A percentile compares a stretch with the other conserved stretches of the same genome.
phyloP scores from a whole-genome alignment of 2,329 filamentous ascomycete species.

The Fusarium fracticaudum region DNA sequence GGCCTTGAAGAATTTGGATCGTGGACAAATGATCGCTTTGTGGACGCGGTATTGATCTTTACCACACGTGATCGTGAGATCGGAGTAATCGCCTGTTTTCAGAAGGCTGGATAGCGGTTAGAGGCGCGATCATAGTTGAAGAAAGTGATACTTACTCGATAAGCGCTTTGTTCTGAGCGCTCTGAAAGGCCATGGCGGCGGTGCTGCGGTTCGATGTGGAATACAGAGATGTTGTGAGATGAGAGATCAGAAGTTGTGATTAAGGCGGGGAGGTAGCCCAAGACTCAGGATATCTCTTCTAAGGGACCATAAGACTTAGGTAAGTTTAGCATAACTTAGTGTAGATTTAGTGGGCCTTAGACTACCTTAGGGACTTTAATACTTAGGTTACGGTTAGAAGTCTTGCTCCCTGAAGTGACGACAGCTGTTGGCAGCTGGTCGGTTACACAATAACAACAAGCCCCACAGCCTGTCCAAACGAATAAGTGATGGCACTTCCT shows the following conservation, averaged over 20 bases:
- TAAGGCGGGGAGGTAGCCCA: neutral
- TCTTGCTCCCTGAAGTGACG: neutral
- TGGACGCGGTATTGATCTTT: slow-evolving; percentile 2
- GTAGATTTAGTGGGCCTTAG: neutral
- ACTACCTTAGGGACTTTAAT: rapidly evolving
- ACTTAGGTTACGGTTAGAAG: rapidly evolving
- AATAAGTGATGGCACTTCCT: neutral
- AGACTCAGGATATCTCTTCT: too few species aligned
- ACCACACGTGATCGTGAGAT: slow-evolving; percentile 1
- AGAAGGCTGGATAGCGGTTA: neutral
- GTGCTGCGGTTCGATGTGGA: rapidly evolving
- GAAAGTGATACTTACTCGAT: neutral
- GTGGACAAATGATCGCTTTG: slow-evolving; percentile 13
- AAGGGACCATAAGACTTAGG: neutral
- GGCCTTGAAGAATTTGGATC: slow-evolving; percentile 2
- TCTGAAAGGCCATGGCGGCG: rapidly evolving
- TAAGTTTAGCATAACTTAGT: neutral
- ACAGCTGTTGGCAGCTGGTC: neutral
- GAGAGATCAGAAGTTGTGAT: neutral
- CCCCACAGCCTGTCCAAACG: too few species aligned
- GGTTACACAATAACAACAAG: neutral
- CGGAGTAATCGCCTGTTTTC: neutral
- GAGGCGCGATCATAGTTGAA: rapidly evolving
- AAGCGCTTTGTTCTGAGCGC: neutral
- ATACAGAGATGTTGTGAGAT: neutral